Base-by-base conservation (phyloP, 208 protist genomes). In the Leptomonas pyrrhocoris region DNA sequence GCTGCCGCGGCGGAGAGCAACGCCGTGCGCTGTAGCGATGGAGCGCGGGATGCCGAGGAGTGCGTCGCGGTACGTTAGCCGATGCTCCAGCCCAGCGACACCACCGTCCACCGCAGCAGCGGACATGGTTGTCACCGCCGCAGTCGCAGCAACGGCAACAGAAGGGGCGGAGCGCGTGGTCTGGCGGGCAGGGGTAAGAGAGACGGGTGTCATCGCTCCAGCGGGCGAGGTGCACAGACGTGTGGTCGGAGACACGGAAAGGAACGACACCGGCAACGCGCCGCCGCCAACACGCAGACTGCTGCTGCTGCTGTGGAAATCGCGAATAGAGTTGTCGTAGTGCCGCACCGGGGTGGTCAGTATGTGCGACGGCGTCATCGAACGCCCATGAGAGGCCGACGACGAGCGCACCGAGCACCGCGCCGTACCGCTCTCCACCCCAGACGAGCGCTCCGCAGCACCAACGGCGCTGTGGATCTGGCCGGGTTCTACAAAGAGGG, bases 321-420 rank as follows among this genome's bases (percentile, higher is more conserved):
- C 60, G 49, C 53, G 72, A 6, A 77, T 57, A 11, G 63, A 49
- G 49, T 70, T 71, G n/a, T 77, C 72, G 11, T 51, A n/a, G 46
- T 70, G 55, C 11, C 49, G 63, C n/a, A 77, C 72, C 12, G 72
- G 72, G 12, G 72, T 77, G 13, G 36, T 40, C 43, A 77, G 43
- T 12, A 27, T 25, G 34, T 58, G 55, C 15, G 63, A 49, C 6
- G 72, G 43, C 12, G 43, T n/a, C 2, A 57, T 11, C 40, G 51
- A 63, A 36, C 72, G 46, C 27, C 28, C 13, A 19, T 28, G 7
- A 27, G 60, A 56, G 46, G 38, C 40, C 30, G 58, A 43, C 45
- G 58, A 64, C 12, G 43, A 34, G 12, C 58, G 15, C 28, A 64
- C 0, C 0, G 58, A 64, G 45, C 43, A 5, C 0, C 21, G 28